These are phyloP conservation scores for Hylodesmum podocarpum DNA, from an alignment of 306 rosid species.

Conservation along the genomic window DNA sequence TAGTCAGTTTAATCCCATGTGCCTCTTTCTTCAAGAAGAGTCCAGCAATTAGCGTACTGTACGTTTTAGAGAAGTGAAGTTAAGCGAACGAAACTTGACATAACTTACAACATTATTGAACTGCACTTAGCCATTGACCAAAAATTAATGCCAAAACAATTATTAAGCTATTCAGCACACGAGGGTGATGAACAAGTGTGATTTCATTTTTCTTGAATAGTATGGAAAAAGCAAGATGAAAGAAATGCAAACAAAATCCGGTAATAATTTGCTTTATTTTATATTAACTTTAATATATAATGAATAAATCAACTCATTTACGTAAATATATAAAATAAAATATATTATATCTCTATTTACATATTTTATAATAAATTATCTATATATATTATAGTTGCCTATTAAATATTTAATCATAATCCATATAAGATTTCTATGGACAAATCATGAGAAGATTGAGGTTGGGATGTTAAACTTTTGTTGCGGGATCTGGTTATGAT, in stretches of 20 bases:
- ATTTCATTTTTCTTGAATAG: not conserved
- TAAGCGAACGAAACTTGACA: not conserved
- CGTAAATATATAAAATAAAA: too few relatives aligned
- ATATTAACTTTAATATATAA: too few relatives aligned
- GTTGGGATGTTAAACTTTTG: slow-evolving; percentile 26
- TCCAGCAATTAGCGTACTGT: not conserved
- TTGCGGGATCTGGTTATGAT: slow-evolving; percentile 13
- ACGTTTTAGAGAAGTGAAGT: not conserved
- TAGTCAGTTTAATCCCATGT: slow-evolving; percentile 24
- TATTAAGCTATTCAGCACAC: slow-evolving; percentile 1
- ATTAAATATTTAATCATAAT: too few relatives aligned
- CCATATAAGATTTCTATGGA: slow-evolving; percentile 18
- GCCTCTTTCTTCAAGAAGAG: slow-evolving; percentile 23
- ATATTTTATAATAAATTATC: too few relatives aligned
- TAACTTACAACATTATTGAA: not conserved
- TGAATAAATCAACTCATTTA: too few relatives aligned
- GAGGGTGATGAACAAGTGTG: not conserved
- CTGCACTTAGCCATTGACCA: not conserved
- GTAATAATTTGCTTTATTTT: too few relatives aligned
- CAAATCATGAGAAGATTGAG: not conserved
- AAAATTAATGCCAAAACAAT: not conserved
- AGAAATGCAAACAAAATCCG: too few relatives aligned
- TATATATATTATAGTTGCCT: too few relatives aligned
- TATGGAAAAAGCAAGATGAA: not conserved
- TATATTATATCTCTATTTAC: too few relatives aligned